Evolutionary conservation across 2,329 filamentous ascomycete genomes (phyloP).

Genomic region (Cryphonectria parasitica): DNA sequence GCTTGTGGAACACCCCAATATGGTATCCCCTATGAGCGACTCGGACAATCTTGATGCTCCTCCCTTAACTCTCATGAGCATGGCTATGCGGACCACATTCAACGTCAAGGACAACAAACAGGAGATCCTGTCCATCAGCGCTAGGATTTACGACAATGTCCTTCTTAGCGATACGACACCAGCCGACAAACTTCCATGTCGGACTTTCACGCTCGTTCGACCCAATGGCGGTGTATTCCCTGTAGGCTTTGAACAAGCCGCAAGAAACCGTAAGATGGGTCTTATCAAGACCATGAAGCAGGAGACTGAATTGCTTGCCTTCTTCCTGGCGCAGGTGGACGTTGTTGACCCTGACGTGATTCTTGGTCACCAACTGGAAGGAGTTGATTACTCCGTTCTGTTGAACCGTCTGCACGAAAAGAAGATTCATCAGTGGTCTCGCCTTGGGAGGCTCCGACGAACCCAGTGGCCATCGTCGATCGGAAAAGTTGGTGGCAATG

Average conservation of each 20-base stretch:
- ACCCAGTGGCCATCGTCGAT: constrained; percentile 86
- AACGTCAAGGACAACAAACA: constrained; percentile 95
- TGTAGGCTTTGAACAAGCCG: constrained; percentile 80
- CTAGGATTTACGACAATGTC: constrained; percentile 89
- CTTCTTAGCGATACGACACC: constrained; percentile 85
- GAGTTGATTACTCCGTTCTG: constrained; percentile 91
- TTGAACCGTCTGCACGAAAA: constrained; percentile 85
- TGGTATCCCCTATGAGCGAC: constrained; percentile 73
- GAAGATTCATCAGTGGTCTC: constrained; percentile 93
- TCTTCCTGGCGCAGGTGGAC: constrained; percentile 88
- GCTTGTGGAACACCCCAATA: constrained; percentile 75
- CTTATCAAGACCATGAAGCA: constrained; percentile 80
- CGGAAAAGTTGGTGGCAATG: constrained; percentile 82
- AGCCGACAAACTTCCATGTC: constrained; percentile 84
- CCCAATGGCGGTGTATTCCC: constrained; percentile 79
- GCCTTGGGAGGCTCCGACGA: constrained; percentile 84
- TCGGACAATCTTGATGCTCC: constrained; percentile 82
- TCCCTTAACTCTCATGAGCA: constrained; percentile 92
- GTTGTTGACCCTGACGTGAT: constrained; percentile 91
- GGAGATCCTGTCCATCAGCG: constrained; percentile 89
- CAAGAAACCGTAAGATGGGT: constrained; percentile 72
- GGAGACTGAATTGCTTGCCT: constrained; percentile 82
- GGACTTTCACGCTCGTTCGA: constrained; percentile 89
- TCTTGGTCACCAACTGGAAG: constrained; percentile 93
- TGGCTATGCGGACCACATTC: constrained; percentile 84